Base-by-base conservation (phyloP, 768 basidiomycete species). In the Gloeopeniophorella convolvens region DNA sequence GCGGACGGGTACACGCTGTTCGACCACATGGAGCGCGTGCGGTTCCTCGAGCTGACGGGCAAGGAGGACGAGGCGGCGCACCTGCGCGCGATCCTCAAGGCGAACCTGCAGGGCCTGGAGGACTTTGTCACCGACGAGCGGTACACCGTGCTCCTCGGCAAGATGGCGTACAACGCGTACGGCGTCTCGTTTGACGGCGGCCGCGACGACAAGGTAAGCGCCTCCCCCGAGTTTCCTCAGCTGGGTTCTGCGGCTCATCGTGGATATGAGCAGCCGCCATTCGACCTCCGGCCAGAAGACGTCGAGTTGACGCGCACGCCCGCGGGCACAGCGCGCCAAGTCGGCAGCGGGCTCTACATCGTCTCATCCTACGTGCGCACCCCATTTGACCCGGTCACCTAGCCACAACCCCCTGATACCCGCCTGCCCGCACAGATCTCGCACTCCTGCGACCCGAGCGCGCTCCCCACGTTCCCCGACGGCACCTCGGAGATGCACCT, bases 11-110 rank as follows among this genome's bases (percentile, higher is more conserved):
- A 89, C 62, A 68, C 72, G 21, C 69, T 90, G 40, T 79, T 76
- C 31, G 89, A 92, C 58, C 87, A 92, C 60, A 65, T 89, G 11
- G 89, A 91, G 59, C 73, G 89, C 23, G 66, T 89, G 59, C 73
- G 85, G 46, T 88, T 75, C 61, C 65, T 86, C 20, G 81, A 86
- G 35, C 60, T 79, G n/a, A 57, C 63, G 11, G 68, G 76, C 1
- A 62, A 72, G 13, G 66, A 72, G 20, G 73, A 78, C 40, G 82
- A 83, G 55, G 63, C 70, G 16, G 63, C 70, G 20, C 55, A 83
- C 13, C 61, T 89, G 35, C 65, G 71, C 24, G 66, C 72, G 15
- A 73, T 90, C 16, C 62, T 92, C 45, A 68, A 73, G 40, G 67
- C 71, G 28, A 82, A 83, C 2, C 65, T 90, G 36, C 83, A 82